Evolutionary conservation across 768 basidiomycete genomes (phyloP), one percentile per base, ranked within the genome.

Genomic region (Naganishia randhawae): DNA sequence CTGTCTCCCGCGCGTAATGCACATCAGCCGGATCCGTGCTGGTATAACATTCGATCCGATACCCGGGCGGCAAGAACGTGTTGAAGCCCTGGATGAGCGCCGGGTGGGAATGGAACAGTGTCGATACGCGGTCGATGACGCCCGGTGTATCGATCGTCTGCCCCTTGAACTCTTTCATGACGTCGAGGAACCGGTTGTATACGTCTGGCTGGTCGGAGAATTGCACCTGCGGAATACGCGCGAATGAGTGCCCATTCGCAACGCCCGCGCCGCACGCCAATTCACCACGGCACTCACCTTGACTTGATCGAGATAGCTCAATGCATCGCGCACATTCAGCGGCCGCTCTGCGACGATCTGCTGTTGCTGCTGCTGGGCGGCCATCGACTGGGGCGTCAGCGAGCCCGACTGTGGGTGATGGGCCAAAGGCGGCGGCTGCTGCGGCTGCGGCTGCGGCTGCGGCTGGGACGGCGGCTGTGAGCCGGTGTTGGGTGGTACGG

Each of bases 131-230:
- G 75, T 88, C 88, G 75, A 99, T 99, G 53, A 99, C 95, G 41
- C 92, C 93, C 0, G 95, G 95, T 0, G 95, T 99, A 80, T 97
- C 94, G 78, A 99, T 97, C 81, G 79, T 78, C 63, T 95, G 91
- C 75, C 92, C 91, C 83, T 99, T 99, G 81, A 99, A 99, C 78
- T 98, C 94, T 83, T 97, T 97, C 96, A 96, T 96, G 77, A 96
- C 94, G 79, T 95, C 92, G 80, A 94, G 81, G 77, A 93, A 92
- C 72, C 88, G 85, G 78, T 96, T 95, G 84, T 96, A 96, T 31
- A 95, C 92, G 74, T 93, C 91, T 22, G 92, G 92, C 78, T 88
- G 87, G 77, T 91, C 88, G 52, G 86, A 84, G 79, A 95, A 96
- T 82, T 92, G 90, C 50, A 86, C 84, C 80, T 81, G 71, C 5